These are phyloP conservation scores for Neurospora crassa DNA, from an alignment of 2,329 filamentous ascomycete genomes.

Conservation along the genomic window DNA sequence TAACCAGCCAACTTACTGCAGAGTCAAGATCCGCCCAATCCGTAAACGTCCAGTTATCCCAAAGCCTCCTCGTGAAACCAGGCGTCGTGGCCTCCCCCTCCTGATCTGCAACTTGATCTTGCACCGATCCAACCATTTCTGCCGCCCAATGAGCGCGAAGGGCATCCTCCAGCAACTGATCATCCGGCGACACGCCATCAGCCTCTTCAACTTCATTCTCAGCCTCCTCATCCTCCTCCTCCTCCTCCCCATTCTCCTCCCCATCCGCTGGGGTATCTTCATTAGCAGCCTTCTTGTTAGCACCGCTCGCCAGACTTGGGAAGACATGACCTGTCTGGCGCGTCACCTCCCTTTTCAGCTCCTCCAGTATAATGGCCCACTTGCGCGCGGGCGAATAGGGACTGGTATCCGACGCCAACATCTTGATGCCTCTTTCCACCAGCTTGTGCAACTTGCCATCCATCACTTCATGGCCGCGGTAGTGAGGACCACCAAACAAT, in stretches of 20 bases:
- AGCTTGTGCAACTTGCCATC: slow-evolving; percentile 8
- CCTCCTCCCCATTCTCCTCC: neutral
- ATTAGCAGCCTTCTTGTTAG: neutral
- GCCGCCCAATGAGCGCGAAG: slow-evolving; percentile 14
- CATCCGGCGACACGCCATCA: neutral
- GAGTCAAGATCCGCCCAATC: slow-evolving; percentile 17
- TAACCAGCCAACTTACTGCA: slow-evolving; percentile 8
- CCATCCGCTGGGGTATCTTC: neutral
- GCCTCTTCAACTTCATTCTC: neutral
- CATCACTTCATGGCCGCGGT: slow-evolving; percentile 1
- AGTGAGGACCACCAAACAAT: neutral
- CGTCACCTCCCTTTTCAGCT: slow-evolving; percentile 10
- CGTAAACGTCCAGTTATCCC: slow-evolving; percentile 13
- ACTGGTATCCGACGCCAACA: slow-evolving; percentile 7
- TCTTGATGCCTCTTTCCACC: slow-evolving; percentile 5
- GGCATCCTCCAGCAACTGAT: slow-evolving; percentile 12
- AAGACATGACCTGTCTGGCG: slow-evolving; percentile 1
- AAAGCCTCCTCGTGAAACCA: slow-evolving; percentile 2
- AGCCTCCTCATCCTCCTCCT: neutral
- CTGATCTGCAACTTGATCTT: neutral
- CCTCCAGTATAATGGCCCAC: slow-evolving; percentile 13
- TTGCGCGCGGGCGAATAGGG: slow-evolving; percentile 9
- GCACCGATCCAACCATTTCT: neutral
- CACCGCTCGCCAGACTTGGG: neutral
- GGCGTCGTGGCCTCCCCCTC: neutral